These are phyloP conservation scores for Corinectria fuckeliana DNA, from an alignment of 2,329 filamentous ascomycete genomes.

Conservation along the genomic window DNA sequence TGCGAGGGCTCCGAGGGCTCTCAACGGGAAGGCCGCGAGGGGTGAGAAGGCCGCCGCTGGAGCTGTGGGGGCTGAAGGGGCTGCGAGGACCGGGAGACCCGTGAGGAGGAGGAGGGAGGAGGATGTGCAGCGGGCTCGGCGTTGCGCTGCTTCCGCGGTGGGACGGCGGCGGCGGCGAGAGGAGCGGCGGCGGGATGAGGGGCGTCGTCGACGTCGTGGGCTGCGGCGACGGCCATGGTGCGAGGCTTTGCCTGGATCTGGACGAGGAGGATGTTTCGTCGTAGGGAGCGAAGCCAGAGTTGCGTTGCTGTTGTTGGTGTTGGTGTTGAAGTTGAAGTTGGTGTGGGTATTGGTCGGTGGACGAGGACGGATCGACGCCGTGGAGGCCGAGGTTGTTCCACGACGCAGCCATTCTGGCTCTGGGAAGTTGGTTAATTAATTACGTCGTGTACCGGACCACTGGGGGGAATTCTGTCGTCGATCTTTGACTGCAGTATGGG, in stretches of 20 bases:
- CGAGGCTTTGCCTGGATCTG: conserved; percentile 27
- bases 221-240: conserved; percentile 29
- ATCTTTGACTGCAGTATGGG: background rate
- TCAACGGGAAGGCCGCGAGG: conserved; percentile 23
- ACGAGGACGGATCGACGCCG: conserved; percentile 16
- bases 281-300: conserved; percentile 16
- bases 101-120: background rate
- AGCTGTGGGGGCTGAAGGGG: conserved; percentile 24
- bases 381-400: conserved; percentile 22
- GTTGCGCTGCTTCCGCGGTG: conserved; percentile 16
- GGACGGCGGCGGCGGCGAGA: conserved; percentile 32
- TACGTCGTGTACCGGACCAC: background rate
- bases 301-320: background rate
- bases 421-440: background rate
- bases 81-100: background rate
- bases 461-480: no score
- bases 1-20: conserved; percentile 29
- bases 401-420: conserved; percentile 18
- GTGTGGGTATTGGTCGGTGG: background rate
- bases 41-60: conserved; percentile 22
- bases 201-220: conserved; percentile 30
- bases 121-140: conserved; percentile 21
- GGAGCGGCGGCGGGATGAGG: conserved; percentile 26
- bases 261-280: conserved; percentile 30
- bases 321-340: no score